Percentiles rank a stretch among this genome's conserved stretches.
Evolutionary conservation across 1,139 yeast species (phyloP).

Genomic region (Casaregolazyma suthepensis): DNA sequence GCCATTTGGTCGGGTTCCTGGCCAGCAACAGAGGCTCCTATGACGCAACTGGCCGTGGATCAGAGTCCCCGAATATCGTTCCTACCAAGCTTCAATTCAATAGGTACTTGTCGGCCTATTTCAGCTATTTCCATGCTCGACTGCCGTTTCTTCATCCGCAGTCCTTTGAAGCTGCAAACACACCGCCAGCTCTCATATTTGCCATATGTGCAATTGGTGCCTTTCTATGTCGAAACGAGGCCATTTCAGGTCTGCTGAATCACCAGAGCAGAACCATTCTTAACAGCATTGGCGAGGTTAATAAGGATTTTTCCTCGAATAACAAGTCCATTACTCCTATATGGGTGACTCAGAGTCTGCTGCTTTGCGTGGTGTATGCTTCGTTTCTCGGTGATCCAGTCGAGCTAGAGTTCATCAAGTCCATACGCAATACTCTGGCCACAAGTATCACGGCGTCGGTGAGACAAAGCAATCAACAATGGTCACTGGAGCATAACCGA

Average conservation of each 20-base stretch:
- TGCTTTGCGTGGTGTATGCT: slow-evolving; percentile 27
- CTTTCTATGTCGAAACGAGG: slow-evolving; percentile 26
- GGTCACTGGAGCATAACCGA: neutral
- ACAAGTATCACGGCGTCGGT: slow-evolving; percentile 18
- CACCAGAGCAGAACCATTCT: slow-evolving; percentile 24
- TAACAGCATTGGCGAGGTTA: slow-evolving; percentile 20
- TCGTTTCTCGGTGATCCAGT: slow-evolving; percentile 32
- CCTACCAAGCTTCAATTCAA: slow-evolving; percentile 29
- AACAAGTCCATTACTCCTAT: slow-evolving; percentile 17
- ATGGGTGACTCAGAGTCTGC: slow-evolving; percentile 30
- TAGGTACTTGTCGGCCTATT: slow-evolving; percentile 30
- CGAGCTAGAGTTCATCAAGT: slow-evolving; percentile 27
- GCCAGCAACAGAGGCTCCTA: slow-evolving; percentile 8
- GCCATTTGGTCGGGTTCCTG: slow-evolving; percentile 19
- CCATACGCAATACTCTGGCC: slow-evolving; percentile 24
- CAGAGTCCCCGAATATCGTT: slow-evolving; percentile 1
- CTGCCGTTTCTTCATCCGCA: slow-evolving; percentile 33
- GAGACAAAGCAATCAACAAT: slow-evolving; percentile 8
- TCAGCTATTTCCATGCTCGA: slow-evolving; percentile 32
- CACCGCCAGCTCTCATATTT: slow-evolving; percentile 30
- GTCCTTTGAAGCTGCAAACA: slow-evolving; percentile 28
- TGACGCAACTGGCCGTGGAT: neutral
- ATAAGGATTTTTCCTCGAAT: slow-evolving; percentile 22
- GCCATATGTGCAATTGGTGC: slow-evolving; percentile 35
- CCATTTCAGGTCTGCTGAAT: slow-evolving; percentile 27